A percentile compares a stretch with the other conserved stretches of the same genome.
Conservation (phyloP, 2,329 filamentous ascomycete species). For the Fusarium bactridioides region DNA sequence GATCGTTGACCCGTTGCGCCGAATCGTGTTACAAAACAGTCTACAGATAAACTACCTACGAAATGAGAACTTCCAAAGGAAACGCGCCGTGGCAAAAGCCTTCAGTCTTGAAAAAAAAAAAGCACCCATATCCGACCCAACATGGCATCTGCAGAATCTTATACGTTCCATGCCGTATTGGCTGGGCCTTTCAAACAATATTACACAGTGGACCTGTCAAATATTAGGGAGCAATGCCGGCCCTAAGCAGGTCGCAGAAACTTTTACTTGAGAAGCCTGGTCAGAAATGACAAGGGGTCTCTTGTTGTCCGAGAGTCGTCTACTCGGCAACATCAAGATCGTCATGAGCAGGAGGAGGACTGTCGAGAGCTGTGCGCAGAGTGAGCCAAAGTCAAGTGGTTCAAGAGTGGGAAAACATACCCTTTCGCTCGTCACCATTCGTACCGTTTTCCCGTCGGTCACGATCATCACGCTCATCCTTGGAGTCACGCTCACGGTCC, state of each 20-base stretch:
- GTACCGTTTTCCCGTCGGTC: constrained; percentile 79
- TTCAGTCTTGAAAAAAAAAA: constrained; percentile 37
- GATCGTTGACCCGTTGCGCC: constrained; percentile 32
- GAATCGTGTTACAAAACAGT: constrained; percentile 39
- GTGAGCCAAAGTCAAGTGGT: constrained; percentile 30
- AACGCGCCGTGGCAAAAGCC: constrained; percentile 36
- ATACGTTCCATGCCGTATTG: constrained; percentile 35
- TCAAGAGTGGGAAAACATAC: constrained; percentile 56
- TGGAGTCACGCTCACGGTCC: constrained; percentile 64
- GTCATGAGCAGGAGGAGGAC: constrained; percentile 84
- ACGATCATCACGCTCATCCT: constrained; percentile 75
- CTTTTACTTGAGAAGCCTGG: constrained; percentile 34
- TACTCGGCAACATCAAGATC: constrained; percentile 95
- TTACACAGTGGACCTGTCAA: constrained; percentile 36
- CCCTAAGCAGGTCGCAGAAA: constrained; percentile 32
- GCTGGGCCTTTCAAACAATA: constrained; percentile 35
- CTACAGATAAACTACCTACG: constrained; percentile 40
- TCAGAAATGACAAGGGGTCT: constrained; percentile 12
- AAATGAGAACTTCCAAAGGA: constrained; percentile 40
- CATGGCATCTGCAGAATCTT: constrained; percentile 27
- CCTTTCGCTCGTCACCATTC: constrained; percentile 91
- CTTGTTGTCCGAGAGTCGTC: constrained; percentile 14
- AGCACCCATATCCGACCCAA: constrained; percentile 23
- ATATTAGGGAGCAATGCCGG: constrained; percentile 33
- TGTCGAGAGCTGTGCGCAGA: constrained; percentile 67